Percentiles rank a stretch among this genome's conserved stretches.
Conservation (phyloP, 805 yeast genomes). For the Wickerhamomyces mucosus region DNA sequence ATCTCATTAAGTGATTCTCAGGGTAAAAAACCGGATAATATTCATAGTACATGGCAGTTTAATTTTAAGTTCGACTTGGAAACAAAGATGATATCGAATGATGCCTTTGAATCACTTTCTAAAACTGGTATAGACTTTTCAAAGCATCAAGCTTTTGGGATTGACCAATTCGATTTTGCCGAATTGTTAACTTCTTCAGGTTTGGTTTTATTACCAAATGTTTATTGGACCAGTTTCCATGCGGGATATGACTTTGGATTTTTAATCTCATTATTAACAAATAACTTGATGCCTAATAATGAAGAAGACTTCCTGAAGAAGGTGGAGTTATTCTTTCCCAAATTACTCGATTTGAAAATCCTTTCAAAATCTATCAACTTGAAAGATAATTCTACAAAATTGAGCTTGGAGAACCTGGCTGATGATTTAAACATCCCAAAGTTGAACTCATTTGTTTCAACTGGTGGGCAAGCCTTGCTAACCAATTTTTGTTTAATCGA, state of each 20-base stretch:
- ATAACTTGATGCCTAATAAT: conserved; percentile 68
- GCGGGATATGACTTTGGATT: conserved; percentile 94
- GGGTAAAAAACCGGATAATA: conserved; percentile 60
- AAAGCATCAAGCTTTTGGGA: conserved; percentile 66
- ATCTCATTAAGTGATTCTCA: conserved; percentile 60
- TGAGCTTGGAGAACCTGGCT: conserved; percentile 52
- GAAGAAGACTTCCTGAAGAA: conserved; percentile 71
- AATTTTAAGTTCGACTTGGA: conserved; percentile 76
- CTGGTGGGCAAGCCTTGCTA: conserved; percentile 55
- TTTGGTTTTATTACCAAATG: conserved; percentile 50
- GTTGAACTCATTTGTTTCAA: conserved; percentile 42
- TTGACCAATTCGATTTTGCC: conserved; percentile 71
- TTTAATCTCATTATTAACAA: conserved; percentile 64
- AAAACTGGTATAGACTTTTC: conserved; percentile 80
- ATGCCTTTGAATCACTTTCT: conserved; percentile 67
- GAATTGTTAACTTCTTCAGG: conserved; percentile 84
- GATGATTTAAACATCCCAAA: conserved; percentile 65
- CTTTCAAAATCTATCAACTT: conserved; percentile 22
- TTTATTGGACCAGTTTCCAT: conserved; percentile 89
- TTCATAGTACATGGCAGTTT: conserved; percentile 89
- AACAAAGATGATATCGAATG: conserved; percentile 79
- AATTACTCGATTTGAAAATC: conserved; percentile 70
- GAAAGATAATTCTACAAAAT: conserved; percentile 21
- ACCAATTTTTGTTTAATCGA: conserved; percentile 60
- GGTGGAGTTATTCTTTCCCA: conserved; percentile 68